Base-by-base conservation (phyloP, 495 filamentous ascomycete genomes). In the Sphaerosporella brunnea region DNA sequence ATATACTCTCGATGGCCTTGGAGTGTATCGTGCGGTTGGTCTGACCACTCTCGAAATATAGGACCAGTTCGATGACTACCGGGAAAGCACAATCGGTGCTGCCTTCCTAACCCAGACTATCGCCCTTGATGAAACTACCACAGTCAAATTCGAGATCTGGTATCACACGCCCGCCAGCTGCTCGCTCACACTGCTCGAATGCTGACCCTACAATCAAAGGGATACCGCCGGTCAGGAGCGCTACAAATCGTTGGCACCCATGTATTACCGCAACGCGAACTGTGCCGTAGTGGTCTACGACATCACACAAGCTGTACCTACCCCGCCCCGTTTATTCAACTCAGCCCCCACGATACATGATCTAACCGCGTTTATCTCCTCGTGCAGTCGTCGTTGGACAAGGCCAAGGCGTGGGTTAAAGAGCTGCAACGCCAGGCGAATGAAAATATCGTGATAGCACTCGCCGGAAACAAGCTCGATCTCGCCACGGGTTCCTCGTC, bases 41-140 rank as follows among this genome's bases (percentile, higher is more conserved):
- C 25, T 36, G 24, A 34, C 24, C 23, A 23, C 25, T 21, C 23
- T 39, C 16, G 47, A 18, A 36, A 20, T 23, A 51, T 53, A 94
- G 88, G 90, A 97, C 64, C 90, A 97, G 90, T 97, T 97, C 66
- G 90, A 97, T 70, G 90, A 93, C 63, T 97, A 95, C 69, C 76
- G 90, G 65, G 90, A 97, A 74, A 94, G 86, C 34, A 97, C 90
- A 36, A 97, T 97, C 69, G 90, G 90, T 66, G 90, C 90, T 51
- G 90, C 90, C 53, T 97, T 97, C 76, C 73, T 97, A 53, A 97
- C 90, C 60, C 90, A 97, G 66, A 96, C 90, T 42, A 96, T 96
- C 61, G 82, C 88, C 49, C 77, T 96, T 62, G 90, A 95, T 66
- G 90, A 96, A 62, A 84, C 74, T 63, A 95, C 90, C 51, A 97